Evolutionary conservation across 371 early-diverging fungal genomes (phyloP), one percentile per base, ranked within the genome.

Genomic region (Mortierella sp.): DNA sequence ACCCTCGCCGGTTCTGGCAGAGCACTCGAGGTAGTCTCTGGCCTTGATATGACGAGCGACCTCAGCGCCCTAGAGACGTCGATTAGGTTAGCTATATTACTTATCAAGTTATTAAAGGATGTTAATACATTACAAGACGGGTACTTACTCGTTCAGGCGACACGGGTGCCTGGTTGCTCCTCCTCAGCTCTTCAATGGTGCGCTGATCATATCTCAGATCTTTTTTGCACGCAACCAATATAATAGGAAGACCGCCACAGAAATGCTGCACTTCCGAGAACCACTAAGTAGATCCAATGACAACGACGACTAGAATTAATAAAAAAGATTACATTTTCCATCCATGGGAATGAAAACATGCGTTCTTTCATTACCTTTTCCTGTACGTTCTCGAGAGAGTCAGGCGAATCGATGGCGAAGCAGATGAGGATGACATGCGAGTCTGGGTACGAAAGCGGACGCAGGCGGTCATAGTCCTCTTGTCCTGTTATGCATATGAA

Each of bases 391-490:
- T 93, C 94, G 72, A 88, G 96, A 28, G 95, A 95, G 42, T 96
- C 94, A 30, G 94, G 96, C 19, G 93, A 90, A n/a, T 92, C 93
- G n/a, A 96, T 94, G 31, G 94, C 93, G 83, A 95, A 97, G 82
- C 97, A 97, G 37, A 98, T 93, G 24, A 98, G 87, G 80, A 98
- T 96, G 8, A 98, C 94, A 66, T 93, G 92, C 7, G 93, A 92
- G 79, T 94, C 91, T 19, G 94, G 94, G 70, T 93, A 94, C 17
- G 96, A 96, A 30, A 98, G 84, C 1, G 98, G 98, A 37, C 98
- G 90, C 57, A 98, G 89, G 60, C 98, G 92, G 80, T 97, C 97
- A 80, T 97, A 97, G 89, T 97, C 97, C 82, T 99, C 98, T 79
- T 94, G 95, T 37, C 92, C 91, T 88, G n/a, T n/a, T n/a, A 71